A percentile compares a stretch with the other conserved stretches of the same genome.
Evolutionary conservation across 345 rosid species (phyloP).

Genomic region (Salix purpurea): DNA sequence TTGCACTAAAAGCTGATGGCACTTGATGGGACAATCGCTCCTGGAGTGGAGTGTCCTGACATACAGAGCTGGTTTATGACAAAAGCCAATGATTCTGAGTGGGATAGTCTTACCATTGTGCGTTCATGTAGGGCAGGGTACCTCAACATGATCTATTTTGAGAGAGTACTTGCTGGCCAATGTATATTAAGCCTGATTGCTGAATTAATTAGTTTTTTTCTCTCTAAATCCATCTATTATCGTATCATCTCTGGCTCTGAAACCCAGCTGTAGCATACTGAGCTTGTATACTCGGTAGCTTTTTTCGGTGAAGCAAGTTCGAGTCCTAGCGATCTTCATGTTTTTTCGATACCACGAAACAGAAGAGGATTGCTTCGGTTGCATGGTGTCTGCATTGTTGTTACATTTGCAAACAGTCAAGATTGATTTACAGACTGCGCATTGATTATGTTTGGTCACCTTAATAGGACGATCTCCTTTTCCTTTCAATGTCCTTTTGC

Average conservation of each 20-base stretch:
- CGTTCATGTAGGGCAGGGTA: not conserved
- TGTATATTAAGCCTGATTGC: not conserved
- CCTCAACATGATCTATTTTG: not conserved
- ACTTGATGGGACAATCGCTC: not conserved
- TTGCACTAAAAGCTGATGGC: not conserved
- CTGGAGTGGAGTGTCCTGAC: not conserved
- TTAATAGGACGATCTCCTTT: not conserved
- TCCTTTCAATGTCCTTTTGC: too few relatives aligned
- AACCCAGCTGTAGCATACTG: not conserved
- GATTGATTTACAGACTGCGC: not conserved
- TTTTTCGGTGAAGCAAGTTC: too few relatives aligned
- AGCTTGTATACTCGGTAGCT: too few relatives aligned
- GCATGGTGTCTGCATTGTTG: too few relatives aligned
- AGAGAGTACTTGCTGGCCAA: not conserved
- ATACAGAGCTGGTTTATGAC: not conserved
- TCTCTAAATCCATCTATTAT: not conserved
- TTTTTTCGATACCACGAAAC: too few relatives aligned
- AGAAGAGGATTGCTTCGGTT: too few relatives aligned
- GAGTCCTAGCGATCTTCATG: too few relatives aligned
- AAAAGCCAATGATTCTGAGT: not conserved
- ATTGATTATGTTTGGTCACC: not conserved
- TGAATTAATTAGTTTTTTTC: not conserved
- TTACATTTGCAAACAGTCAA: too few relatives aligned
- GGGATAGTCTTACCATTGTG: not conserved
- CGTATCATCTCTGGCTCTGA: not conserved